Conservation (phyloP, 176 grass and related monocot genomes). For the Carex littledalei region DNA sequence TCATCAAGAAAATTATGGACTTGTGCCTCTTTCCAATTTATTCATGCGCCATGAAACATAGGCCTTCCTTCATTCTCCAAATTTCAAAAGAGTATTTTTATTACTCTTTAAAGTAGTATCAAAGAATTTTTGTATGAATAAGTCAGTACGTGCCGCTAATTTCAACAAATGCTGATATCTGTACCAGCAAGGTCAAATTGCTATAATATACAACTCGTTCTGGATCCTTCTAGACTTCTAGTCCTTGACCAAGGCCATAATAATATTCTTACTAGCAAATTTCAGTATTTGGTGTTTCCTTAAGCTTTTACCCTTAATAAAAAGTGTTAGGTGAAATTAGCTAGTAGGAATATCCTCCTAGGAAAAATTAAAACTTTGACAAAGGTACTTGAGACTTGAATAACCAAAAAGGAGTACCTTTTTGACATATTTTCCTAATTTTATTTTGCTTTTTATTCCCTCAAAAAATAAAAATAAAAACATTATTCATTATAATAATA, state of each 20-base stretch:
- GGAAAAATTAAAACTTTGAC: neutral
- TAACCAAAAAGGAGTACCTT: neutral
- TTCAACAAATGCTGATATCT: neutral
- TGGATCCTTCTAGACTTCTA: neutral
- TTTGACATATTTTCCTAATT: neutral
- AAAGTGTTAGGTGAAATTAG: neutral
- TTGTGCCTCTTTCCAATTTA: no score
- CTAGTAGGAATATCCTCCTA: neutral
- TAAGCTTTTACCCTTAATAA: neutral
- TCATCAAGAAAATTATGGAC: no score
- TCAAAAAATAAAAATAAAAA: neutral
- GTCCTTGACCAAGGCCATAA: neutral
- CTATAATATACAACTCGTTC: neutral
- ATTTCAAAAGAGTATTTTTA: no score
- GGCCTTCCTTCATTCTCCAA: no score
- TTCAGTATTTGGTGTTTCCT: neutral
- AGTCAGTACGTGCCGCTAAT: no score
- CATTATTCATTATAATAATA: neutral
- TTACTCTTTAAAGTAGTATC: no score
- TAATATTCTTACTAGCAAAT: no score
- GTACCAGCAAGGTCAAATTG: neutral
- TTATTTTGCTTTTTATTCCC: neutral
- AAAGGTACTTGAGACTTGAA: neutral
- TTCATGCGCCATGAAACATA: no score
- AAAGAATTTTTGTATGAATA: no score